These are phyloP conservation scores for Nicotiana attenuata DNA, from an alignment of 257 asterid genomes.

Conservation along the genomic window DNA sequence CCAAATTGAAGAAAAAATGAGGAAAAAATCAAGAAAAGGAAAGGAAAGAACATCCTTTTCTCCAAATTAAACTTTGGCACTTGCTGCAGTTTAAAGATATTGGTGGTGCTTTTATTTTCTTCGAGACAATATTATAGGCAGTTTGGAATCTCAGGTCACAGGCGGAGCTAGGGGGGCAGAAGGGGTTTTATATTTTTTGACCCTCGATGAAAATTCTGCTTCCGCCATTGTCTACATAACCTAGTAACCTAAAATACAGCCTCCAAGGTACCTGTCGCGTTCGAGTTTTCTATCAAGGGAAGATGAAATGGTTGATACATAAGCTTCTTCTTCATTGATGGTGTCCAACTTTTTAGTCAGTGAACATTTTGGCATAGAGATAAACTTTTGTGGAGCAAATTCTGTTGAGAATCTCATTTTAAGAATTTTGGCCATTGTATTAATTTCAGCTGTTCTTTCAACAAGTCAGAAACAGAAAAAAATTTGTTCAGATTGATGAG, in stretches of 20 bases:
- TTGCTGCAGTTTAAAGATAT: neutral
- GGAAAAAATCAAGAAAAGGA: neutral
- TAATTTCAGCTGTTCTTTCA: neutral
- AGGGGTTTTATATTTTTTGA: no score
- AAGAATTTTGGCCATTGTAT: slow-evolving; percentile 31
- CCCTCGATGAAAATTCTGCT: no score
- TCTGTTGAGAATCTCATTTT: slow-evolving; percentile 46
- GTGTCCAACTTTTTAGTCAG: slow-evolving; percentile 40
- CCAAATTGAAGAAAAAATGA: neutral
- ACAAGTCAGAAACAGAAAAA: neutral
- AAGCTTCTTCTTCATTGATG: slow-evolving; percentile 56
- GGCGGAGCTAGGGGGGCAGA: no score
- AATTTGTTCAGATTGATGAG: neutral
- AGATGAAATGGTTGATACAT: slow-evolving; percentile 25
- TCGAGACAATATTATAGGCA: neutral
- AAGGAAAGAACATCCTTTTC: neutral
- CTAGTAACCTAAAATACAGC: slow-evolving; percentile 14
- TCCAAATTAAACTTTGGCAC: neutral
- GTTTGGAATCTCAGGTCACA: no score
- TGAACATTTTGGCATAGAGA: slow-evolving; percentile 39
- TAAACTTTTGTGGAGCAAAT: slow-evolving; percentile 49
- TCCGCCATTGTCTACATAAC: no score
- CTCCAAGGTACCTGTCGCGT: slow-evolving; percentile 16
- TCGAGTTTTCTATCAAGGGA: slow-evolving; percentile 2
- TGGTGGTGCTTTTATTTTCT: neutral